Base-by-base conservation (phyloP, 106 monocot genomes). In the Allium sativum region DNA sequence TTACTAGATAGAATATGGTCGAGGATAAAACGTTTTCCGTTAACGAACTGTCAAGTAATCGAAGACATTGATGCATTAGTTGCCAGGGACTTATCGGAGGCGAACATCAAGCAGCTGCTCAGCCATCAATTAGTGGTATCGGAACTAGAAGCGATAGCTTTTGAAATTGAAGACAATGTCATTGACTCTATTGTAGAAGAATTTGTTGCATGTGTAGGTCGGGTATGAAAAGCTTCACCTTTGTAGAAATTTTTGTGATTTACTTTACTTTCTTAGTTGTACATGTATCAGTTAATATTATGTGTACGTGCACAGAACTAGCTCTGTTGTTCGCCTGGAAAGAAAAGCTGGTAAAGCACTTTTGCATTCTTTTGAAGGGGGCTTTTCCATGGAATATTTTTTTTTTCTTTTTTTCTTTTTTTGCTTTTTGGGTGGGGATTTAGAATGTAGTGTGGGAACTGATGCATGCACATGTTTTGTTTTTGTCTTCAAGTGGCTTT, bases 1-100 rank as follows among this genome's bases (percentile, higher is more conserved):
- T 31, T 31, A 31, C 31, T 31, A 2, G 31, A 31, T 2, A 31
- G 2, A 31, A 31, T 31, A 31, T 31, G 31, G 31, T 31, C 31
- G 5, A 31, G 31, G 45, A 79, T 81, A 19, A 21, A 48, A 16
- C 55, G 68, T n/a, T 81, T 72, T 65, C 89, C 89, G 40, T 56
- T 64, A 7, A 78, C 78, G 0, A 55, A 79, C 68, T 84, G 84
- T 54, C 70, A 45, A 21, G 76, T 76, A 1, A 48, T 82, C 12
- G 76, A 44, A 15, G 81, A 89, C 71, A 77, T 84, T 16, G 76
- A 82, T 61, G 68, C 72, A 13, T 66, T 89, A 44, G 79, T 79
- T 42, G 76, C 74, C 20, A 41, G 66, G 7, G 84, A 89, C 72
- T 44, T 89, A 19, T 42, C 68, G 21, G 68, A 44, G 59, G 58